Conservation (phyloP, 2,329 filamentous ascomycete genomes). For the Diplodia sapinea region DNA sequence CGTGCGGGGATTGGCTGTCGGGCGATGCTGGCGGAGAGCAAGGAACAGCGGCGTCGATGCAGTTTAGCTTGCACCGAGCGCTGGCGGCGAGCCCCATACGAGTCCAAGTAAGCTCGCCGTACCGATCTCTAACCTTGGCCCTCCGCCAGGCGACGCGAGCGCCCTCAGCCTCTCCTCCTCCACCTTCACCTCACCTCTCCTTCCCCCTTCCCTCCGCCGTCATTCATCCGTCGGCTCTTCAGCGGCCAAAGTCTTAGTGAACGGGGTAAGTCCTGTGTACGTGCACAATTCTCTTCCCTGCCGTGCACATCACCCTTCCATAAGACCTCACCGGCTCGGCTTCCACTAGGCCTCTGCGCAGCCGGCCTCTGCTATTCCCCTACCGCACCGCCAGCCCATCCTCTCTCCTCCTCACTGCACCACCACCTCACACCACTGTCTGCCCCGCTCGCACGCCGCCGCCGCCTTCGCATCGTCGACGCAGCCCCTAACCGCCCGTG, state of each 20-base stretch:
- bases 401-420: slow-evolving; percentile 14
- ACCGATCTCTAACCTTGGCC: slow-evolving; percentile 30
- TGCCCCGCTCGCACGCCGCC: background rate
- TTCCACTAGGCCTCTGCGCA: slow-evolving; percentile 23
- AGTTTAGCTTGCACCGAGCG: slow-evolving; percentile 31
- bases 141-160: slow-evolving; percentile 29
- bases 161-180: slow-evolving; percentile 39
- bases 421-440: slow-evolving; percentile 15
- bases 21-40: slow-evolving; percentile 32
- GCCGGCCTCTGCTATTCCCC: slow-evolving; percentile 26
- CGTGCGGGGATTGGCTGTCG: slow-evolving; percentile 33
- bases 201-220: slow-evolving; percentile 30
- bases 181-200: slow-evolving; percentile 36
- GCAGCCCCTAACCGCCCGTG: slow-evolving; percentile 12
- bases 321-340: slow-evolving; percentile 29
- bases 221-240: slow-evolving; percentile 34
- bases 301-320: slow-evolving; percentile 28
- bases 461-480: background rate
- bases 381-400: slow-evolving; percentile 2
- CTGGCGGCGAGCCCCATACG: slow-evolving; percentile 33
- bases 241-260: slow-evolving; percentile 32
- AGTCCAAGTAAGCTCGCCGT: slow-evolving; percentile 31
- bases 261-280: slow-evolving; percentile 27
- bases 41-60: slow-evolving; percentile 31
- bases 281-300: slow-evolving; percentile 32